Evolutionary conservation across 2,329 filamentous ascomycete genomes (phyloP).

Genomic region (Stachybotrys chartarum): DNA sequence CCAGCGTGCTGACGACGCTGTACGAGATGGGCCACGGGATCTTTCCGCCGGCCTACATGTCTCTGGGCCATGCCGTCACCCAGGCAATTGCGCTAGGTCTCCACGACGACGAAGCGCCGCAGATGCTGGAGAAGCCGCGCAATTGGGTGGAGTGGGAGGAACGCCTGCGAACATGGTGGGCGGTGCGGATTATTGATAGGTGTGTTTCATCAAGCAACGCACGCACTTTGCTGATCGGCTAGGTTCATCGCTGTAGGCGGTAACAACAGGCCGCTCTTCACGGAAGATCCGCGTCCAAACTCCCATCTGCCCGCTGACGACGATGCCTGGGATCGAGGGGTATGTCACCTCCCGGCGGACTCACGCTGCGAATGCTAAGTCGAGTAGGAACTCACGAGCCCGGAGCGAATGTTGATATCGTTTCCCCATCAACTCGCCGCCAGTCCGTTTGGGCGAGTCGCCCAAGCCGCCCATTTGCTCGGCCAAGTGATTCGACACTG

Average conservation of each 20-base stretch:
- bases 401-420: constrained; percentile 7
- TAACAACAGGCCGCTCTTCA: constrained; percentile 12
- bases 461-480: constrained; percentile 22
- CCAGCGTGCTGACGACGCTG: constrained; percentile 17
- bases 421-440: constrained; percentile 15
- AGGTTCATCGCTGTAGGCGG: constrained; percentile 14
- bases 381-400: not conserved
- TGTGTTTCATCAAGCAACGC: constrained; percentile 3
- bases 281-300: constrained; percentile 16
- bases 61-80: constrained; percentile 17
- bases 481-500: constrained; percentile 16
- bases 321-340: constrained; percentile 13
- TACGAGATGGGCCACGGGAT: constrained; percentile 28
- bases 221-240: not conserved
- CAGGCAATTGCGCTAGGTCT: constrained; percentile 9
- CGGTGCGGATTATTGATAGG: constrained; percentile 23
- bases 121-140: constrained; percentile 15
- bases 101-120: constrained; percentile 4
- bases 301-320: constrained; percentile 19
- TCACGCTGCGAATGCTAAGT: not conserved
- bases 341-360: not conserved
- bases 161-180: constrained; percentile 24
- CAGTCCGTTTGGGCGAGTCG: constrained; percentile 21
- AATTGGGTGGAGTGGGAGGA: constrained; percentile 24
- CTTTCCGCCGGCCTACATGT: constrained; percentile 23